Percentiles rank a stretch among this genome's conserved stretches.
These are phyloP conservation scores for Pythium periplocum DNA, from an alignment of 352 stramenopile genomes.

Conservation along the genomic window DNA sequence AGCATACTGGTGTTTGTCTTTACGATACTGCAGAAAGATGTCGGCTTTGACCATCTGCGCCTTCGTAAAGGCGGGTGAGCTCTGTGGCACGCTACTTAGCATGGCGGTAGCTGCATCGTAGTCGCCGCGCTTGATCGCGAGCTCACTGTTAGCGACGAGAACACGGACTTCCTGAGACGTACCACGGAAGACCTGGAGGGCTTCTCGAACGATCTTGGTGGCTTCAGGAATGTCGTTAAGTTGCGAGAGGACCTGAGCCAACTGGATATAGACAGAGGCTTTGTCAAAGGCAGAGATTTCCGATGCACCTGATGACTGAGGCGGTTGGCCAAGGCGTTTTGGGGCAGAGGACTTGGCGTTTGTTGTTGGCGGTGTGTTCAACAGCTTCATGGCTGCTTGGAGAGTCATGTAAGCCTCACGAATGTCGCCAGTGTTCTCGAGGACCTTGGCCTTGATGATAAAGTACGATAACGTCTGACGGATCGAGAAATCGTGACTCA, in stretches of 20 bases:
- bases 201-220: constrained; percentile 59
- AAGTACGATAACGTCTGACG: constrained; percentile 80
- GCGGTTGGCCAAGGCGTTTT: constrained; percentile 2
- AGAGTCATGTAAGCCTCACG: constrained; percentile 78
- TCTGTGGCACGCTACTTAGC: constrained; percentile 79
- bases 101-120: constrained; percentile 88
- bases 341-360: background rate
- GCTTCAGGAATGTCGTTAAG: constrained; percentile 69
- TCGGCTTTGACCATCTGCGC: constrained; percentile 92
- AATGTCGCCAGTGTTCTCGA: constrained; percentile 68
- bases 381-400: constrained; percentile 74
- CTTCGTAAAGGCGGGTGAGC: constrained; percentile 77
- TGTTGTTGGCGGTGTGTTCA: constrained; percentile 6
- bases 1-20: constrained; percentile 88
- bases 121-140: constrained; percentile 88
- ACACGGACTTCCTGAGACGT: constrained; percentile 88
- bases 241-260: constrained; percentile 75
- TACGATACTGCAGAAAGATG: constrained; percentile 89
- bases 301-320: background rate
- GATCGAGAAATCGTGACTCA: constrained; percentile 88
- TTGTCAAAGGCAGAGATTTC: constrained; percentile 48
- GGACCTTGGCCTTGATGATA: constrained; percentile 84
- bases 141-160: constrained; percentile 86
- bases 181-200: constrained; percentile 64
- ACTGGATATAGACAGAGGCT: constrained; percentile 84